These are phyloP conservation scores for Backusella tuberculispora DNA, from an alignment of 192 early-diverging fungal genomes.

Conservation along the genomic window DNA sequence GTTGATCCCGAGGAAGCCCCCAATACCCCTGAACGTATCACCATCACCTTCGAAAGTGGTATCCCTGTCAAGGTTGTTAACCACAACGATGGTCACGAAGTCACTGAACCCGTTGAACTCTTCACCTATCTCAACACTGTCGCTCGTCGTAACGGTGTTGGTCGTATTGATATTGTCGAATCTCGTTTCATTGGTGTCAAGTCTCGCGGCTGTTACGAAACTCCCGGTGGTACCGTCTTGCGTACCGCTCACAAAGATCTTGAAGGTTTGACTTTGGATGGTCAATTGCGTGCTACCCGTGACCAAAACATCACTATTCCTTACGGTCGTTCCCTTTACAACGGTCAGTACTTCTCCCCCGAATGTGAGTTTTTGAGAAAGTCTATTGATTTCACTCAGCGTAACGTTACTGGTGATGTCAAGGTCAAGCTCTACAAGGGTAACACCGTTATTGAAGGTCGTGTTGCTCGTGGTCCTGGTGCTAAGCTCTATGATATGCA, in stretches of 20 bases:
- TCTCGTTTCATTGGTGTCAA: conserved; percentile 99
- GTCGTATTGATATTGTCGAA: conserved; percentile 99
- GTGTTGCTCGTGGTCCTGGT: conserved; percentile 70
- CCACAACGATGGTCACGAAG: conserved; percentile 71
- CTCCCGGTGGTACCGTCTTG: conserved; percentile 96
- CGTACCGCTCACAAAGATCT: conserved; percentile 95
- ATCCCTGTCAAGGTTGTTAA: conserved; percentile 91
- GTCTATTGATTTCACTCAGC: conserved; percentile 82
- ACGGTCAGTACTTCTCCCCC: conserved; percentile 96
- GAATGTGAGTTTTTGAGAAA: conserved; percentile 91
- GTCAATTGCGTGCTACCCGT: conserved; percentile 91
- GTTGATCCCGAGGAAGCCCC: conserved; percentile 97
- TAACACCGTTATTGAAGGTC: conserved; percentile 85
- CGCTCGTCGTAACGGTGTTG: conserved; percentile 96
- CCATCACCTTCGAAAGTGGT: conserved; percentile 87
- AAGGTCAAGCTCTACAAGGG: conserved; percentile 98
- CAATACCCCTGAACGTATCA: conserved; percentile 93
- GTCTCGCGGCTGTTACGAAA: conserved; percentile 99
- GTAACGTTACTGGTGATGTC: conserved; percentile 89
- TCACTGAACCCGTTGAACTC: conserved; percentile 69
- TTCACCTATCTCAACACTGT: conserved; percentile 97
- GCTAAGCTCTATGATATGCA: conserved; percentile 93
- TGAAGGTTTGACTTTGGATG: conserved; percentile 93
- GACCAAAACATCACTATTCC: conserved; percentile 90
- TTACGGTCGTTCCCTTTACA: conserved; percentile 83